Evolutionary conservation across 2,329 filamentous ascomycete genomes (phyloP), one percentile per base, ranked within the genome.

Genomic region (Cordyceps tenuipes): DNA sequence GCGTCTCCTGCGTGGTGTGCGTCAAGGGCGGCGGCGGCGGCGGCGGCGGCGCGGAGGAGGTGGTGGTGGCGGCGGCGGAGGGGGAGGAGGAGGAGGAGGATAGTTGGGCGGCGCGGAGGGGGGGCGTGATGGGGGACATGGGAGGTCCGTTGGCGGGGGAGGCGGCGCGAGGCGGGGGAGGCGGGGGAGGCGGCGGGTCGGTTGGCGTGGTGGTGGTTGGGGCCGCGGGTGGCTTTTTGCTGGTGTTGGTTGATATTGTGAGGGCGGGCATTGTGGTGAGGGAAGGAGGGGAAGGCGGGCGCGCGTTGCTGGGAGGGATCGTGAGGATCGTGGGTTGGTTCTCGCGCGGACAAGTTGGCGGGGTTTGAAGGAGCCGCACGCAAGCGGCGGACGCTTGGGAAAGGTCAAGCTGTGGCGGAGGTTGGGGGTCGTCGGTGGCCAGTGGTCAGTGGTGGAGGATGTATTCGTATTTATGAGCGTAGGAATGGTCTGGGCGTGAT

Each of bases 41-140:
- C 3, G 4, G 23, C 23, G 10, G 72, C 68, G 15, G 76, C 72
- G 60, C 70, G 71, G 26, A 77, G 69, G 8, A 79, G 79, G 10
- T n/a, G n/a, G n/a, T n/a, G n/a, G n/a, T n/a, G n/a, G n/a, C 23
- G 23, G 23, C 3, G 4, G 23, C 23, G 10, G 29, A n/a, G 19
- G 43, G 58, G 49, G 64, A 59, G 23, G 66, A 51, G 39, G 29
- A 5, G 61, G 23, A 9, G 36, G 53, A 12, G n/a, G 68, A 61
- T 15, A 74, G 69, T 53, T 67, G 71, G 41, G 72, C 68, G 15
- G 76, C 72, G 60, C 70, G 71, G 26, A 77, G 69, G 8, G 79
- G 79, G 10, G 81, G 80, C 19, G 82, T 82, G 62, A 83, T 78
- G 57, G 81, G 81, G 63, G 80, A 82, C 63, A 83, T 73, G 58